phyloP scores from a whole-genome alignment of 1,139 yeast species.

The Suhomyces guaymorum region DNA sequence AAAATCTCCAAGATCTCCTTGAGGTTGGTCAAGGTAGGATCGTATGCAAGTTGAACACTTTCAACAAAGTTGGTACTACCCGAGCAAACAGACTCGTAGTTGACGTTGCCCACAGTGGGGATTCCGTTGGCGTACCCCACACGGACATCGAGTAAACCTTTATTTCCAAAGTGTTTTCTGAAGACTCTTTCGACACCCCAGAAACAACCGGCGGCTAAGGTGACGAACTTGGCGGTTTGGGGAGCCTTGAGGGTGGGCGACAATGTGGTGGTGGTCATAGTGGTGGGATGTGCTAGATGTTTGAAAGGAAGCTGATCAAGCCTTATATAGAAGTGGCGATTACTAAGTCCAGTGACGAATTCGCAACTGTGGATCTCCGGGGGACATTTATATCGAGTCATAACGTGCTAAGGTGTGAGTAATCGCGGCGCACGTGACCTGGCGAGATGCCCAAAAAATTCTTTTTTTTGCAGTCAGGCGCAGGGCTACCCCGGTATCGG shows the following conservation, averaged over 20 bases:
- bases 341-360: constrained; percentile 4
- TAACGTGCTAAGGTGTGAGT: no score
- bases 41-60: constrained; percentile 77
- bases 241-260: constrained; percentile 43
- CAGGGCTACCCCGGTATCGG: no score
- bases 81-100: constrained; percentile 73
- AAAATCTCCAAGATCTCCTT: constrained; percentile 76
- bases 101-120: constrained; percentile 49
- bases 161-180: constrained; percentile 60
- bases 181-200: constrained; percentile 94
- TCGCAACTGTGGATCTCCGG: constrained; percentile 11
- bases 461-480: no score
- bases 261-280: constrained; percentile 22
- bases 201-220: constrained; percentile 84
- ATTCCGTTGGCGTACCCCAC: constrained; percentile 92
- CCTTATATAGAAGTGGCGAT: constrained; percentile 3
- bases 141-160: constrained; percentile 70
- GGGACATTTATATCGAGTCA: constrained; percentile 4
- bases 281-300: no score
- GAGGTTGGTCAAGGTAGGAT: constrained; percentile 61
- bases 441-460: no score
- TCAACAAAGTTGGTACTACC: constrained; percentile 77
- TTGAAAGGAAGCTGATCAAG: constrained; percentile 1
- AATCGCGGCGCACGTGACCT: constrained; percentile 8
- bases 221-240: constrained; percentile 49